Base-by-base conservation (phyloP, 1,284 basidiomycete genomes). In the Kwoniella shivajii region DNA sequence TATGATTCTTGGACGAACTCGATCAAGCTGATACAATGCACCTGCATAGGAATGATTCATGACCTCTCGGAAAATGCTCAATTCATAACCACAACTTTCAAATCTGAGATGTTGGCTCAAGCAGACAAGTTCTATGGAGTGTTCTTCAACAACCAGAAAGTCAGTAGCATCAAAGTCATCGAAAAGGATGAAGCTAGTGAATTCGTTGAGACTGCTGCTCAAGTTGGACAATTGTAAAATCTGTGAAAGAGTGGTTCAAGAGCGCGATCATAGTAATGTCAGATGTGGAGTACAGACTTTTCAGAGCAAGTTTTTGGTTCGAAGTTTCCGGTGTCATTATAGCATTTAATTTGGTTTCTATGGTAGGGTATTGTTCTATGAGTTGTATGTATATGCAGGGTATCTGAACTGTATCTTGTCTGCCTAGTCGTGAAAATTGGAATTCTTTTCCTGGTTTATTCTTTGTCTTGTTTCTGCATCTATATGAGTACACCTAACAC, bases 121-220 rank as follows among this genome's bases (percentile, higher is more conserved):
- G 93, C 94, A 0, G 92, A 96, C 76, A 92, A 94, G 72, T 96
- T 94, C 75, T 98, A 97, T 65, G 96, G 96, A n/a, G 96, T 99
- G n/a, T 81, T 96, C 60, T 99, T 98, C 80, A 92, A 95, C 77
- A 90, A 89, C 66, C 89, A 94, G 72, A 99, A 99, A 78, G 80
- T 99, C 61, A 91, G 89, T 48, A 76, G 75, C 16, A 75, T 78
- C 45, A 51, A 63, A 46, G 74, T 72, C 20, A 77, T 78, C 45
- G 64, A 68, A 53, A 63, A 66, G 48, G 73, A 77, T 22, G 68
- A 74, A 55, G 77, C 77, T 38, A 69, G 73, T 47, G 60, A 74
- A 58, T 78, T 78, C 53, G 64, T 76, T 24, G 73, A 75, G 63
- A 70, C 63, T 33, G 60, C 68, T 30, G 68, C 66, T 34, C 64